These are phyloP conservation scores for Ulota crispa DNA, from an alignment of 225 moss, liverwort and hornwort species.

Conservation along the genomic window DNA sequence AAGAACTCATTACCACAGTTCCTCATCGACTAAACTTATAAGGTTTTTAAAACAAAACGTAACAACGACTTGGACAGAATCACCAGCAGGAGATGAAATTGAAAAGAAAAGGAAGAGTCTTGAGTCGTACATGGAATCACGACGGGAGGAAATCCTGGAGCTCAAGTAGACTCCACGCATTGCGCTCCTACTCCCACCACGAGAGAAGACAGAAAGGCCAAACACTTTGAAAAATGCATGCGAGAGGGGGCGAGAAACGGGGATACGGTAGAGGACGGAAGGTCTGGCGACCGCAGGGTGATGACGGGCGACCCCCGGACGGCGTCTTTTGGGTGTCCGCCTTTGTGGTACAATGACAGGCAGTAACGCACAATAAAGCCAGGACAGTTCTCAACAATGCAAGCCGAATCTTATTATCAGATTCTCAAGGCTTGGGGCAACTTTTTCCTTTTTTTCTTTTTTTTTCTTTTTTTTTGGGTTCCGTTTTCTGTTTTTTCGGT, in stretches of 20 bases:
- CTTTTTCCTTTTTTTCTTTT: no score
- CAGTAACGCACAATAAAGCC: not conserved
- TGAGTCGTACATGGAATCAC: not conserved
- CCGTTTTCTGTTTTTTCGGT: no score
- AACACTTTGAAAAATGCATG: not conserved
- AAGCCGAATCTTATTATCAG: not conserved
- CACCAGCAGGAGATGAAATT: not conserved
- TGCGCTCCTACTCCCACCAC: not conserved
- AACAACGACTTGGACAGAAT: not conserved
- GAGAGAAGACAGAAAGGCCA: not conserved
- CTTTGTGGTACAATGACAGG: not conserved
- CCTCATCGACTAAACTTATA: not conserved
- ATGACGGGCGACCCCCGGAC: not conserved
- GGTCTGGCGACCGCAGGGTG: not conserved
- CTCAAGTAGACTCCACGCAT: constrained; percentile 25
- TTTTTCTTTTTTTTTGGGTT: no score
- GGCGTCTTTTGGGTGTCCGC: not conserved
- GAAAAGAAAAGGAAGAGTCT: not conserved
- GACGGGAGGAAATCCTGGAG: constrained; percentile 6
- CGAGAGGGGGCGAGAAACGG: not conserved
- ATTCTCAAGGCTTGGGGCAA: not conserved
- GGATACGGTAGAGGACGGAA: not conserved
- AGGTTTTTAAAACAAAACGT: constrained; percentile 15
- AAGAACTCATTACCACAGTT: not conserved
- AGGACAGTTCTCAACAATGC: not conserved